Base-by-base conservation (phyloP, 441 rosid genomes). In the Eutrema salsugineum region DNA sequence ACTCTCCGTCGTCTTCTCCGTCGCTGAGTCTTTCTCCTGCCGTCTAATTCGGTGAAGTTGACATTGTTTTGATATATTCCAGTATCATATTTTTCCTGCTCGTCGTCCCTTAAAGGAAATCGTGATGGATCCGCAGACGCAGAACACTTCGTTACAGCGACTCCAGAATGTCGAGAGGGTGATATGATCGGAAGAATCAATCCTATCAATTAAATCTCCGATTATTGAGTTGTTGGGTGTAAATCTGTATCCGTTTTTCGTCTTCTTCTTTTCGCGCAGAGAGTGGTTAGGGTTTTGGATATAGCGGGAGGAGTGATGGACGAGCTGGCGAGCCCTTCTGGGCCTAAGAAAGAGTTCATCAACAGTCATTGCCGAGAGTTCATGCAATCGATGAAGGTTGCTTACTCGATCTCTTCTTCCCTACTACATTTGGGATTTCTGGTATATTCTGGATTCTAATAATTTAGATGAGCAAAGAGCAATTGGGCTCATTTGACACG, bases 111-210 rank as follows among this genome's bases (percentile, higher is more conserved):
- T 33, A 19, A 3, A 49, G 62, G 77, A 46, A 28, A 48, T 6
- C 38, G 40, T 39, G 56, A 94, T 91, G 97, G 99, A 94, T 73
- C 77, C 93, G 15, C 97, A 83, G 78, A 80, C 87, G 43, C 99
- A 90, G 78, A 95, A 85, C 77, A 87, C 96, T 28, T 92, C 99
- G 19, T 70, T 95, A 84, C 97, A 89, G 78, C 85, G 91, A 6
- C 96, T 95, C 60, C 98, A 91, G 79, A 91, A 91, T 78, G 98
- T 92, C 11, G 99, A 95, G 74, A 90, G 88, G 87, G 97, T 91
- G 58, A 51, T 10, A 48, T 33, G 46, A 58, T 1, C 10, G 5
- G 39, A 19, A 27, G 11, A 33, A 17, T 47, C 20, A 7, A 0
- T 12, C 3, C 4, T 35, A 20, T 15, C 14, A 27, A 70, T 43